These are phyloP conservation scores for Furcasterigmium sp. DNA, from an alignment of 2,329 filamentous ascomycete genomes.

Conservation along the genomic window DNA sequence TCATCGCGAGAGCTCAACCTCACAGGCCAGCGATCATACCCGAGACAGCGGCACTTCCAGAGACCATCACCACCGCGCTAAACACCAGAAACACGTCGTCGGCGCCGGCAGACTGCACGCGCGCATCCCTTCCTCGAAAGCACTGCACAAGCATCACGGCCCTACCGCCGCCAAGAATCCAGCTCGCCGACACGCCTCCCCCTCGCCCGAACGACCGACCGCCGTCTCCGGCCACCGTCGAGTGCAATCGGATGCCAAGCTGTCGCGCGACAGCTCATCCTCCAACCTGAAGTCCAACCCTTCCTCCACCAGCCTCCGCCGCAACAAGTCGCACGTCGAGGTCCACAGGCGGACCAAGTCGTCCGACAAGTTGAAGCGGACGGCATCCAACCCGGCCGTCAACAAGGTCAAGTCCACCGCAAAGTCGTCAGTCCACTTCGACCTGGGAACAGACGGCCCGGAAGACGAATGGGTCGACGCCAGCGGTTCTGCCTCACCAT, in stretches of 20 bases:
- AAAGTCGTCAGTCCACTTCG: constrained; percentile 57
- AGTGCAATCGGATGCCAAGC: constrained; percentile 32
- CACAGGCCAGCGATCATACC: constrained; percentile 1
- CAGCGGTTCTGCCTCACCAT: constrained; percentile 57
- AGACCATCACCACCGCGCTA: constrained; percentile 14
- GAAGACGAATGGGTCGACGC: constrained; percentile 65
- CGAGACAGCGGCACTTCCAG: constrained; percentile 19
- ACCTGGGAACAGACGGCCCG: constrained; percentile 47
- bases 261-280: constrained; percentile 38
- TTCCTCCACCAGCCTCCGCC: constrained; percentile 51
- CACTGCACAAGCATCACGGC: constrained; percentile 37
- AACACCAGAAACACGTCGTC: constrained; percentile 37
- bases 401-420: constrained; percentile 32
- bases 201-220: constrained; percentile 30
- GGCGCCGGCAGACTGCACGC: constrained; percentile 42
- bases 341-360: constrained; percentile 47
- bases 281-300: constrained; percentile 47
- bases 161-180: constrained; percentile 31
- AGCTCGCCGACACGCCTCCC: constrained; percentile 35
- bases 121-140: constrained; percentile 48
- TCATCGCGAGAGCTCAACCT: constrained; percentile 19
- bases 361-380: constrained; percentile 46
- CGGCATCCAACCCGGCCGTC: constrained; percentile 44
- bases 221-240: constrained; percentile 20
- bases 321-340: constrained; percentile 55